phyloP scores from a whole-genome alignment of 2,329 filamentous ascomycete genomes.

The Ophiostoma himal-ulmi region DNA sequence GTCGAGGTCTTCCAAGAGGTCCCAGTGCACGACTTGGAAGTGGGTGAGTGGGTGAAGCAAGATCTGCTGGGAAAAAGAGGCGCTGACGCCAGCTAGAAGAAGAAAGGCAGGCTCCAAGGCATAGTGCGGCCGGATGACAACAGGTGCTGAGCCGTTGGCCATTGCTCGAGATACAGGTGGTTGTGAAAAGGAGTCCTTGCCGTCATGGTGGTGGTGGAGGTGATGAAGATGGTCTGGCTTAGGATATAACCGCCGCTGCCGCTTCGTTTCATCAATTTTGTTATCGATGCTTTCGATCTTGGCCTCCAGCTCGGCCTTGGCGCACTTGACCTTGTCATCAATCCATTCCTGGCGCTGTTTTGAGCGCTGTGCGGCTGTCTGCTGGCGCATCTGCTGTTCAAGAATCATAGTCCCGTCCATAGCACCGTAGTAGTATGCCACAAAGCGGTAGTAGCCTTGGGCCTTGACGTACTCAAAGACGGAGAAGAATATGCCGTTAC shows the following conservation, averaged over 20 bases:
- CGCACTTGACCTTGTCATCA: conserved; percentile 62
- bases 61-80: conserved; percentile 62
- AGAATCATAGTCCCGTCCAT: conserved; percentile 46
- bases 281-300: conserved; percentile 4
- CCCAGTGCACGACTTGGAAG: conserved; percentile 67
- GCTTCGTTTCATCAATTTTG: not conserved
- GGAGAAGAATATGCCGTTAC: conserved; percentile 66
- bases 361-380: conserved; percentile 36
- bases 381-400: conserved; percentile 25
- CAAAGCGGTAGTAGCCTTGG: conserved; percentile 65
- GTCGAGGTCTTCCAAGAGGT: conserved; percentile 66
- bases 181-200: not conserved
- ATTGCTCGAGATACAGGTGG: conserved; percentile 24
- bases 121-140: conserved; percentile 65
- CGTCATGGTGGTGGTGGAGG: not conserved
- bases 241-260: not conserved
- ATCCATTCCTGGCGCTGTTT: conserved; percentile 34
- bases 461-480: conserved; percentile 72
- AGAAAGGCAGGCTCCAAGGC: conserved; percentile 68
- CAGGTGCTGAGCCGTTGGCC: not conserved
- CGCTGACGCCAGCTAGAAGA: conserved; percentile 60
- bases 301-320: conserved; percentile 38
- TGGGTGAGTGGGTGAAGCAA: conserved; percentile 66
- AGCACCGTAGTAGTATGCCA: conserved; percentile 63
- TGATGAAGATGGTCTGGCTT: not conserved